Evolutionary conservation across 2,329 filamentous ascomycete species (phyloP).

Genomic region (Exophiala calicioides): DNA sequence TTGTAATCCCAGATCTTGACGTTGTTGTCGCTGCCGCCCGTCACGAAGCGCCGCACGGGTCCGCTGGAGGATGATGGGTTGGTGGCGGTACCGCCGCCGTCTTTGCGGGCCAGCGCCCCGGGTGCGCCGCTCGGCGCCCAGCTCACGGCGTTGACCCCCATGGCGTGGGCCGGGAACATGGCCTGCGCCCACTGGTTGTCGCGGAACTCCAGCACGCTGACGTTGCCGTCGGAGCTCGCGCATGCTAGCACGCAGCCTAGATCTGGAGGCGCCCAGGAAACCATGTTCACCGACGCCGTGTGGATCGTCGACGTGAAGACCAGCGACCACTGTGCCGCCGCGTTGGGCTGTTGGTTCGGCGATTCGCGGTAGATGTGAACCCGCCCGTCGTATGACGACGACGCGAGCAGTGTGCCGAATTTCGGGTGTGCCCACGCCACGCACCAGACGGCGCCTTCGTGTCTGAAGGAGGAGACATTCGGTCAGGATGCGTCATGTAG

Average conservation of each 20-base stretch:
- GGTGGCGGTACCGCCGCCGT: constrained; percentile 55
- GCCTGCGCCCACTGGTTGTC: constrained; percentile 90
- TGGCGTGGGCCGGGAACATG: constrained; percentile 86
- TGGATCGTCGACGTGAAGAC: constrained; percentile 93
- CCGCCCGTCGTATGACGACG: constrained; percentile 94
- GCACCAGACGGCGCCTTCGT: constrained; percentile 97
- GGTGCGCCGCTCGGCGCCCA: constrained; percentile 88
- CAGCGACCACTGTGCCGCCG: constrained; percentile 66
- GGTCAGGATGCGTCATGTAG: not conserved
- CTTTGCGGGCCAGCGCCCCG: constrained; percentile 78
- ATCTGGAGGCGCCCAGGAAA: constrained; percentile 97
- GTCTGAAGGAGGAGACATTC: constrained; percentile 53
- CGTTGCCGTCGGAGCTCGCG: constrained; percentile 89
- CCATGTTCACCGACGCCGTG: constrained; percentile 94
- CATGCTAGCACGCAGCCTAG: constrained; percentile 91
- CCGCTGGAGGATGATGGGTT: constrained; percentile 25
- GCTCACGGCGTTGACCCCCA: constrained; percentile 92
- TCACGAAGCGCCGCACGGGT: constrained; percentile 77
- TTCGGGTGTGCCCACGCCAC: constrained; percentile 98
- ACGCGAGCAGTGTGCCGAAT: constrained; percentile 96
- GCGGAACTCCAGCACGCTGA: constrained; percentile 94
- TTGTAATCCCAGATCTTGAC: constrained; percentile 93
- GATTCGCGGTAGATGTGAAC: constrained; percentile 95
- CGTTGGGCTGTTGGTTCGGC: constrained; percentile 38
- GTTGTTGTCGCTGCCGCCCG: constrained; percentile 88